phyloP scores from a whole-genome alignment of 257 asterid genomes.

The Gynochthodes officinalis region DNA sequence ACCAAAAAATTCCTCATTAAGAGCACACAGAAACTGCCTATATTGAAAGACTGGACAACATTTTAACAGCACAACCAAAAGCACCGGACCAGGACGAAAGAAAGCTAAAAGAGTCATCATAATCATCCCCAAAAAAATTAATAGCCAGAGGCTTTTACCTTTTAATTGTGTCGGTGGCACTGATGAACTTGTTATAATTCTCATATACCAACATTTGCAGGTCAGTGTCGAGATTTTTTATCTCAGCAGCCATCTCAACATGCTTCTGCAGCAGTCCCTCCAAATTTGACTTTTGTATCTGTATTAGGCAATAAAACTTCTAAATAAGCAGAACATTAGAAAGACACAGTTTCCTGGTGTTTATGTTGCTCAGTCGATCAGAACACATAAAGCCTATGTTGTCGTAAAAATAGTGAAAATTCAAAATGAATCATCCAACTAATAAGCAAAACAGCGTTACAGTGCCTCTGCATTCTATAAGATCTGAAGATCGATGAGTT shows the following conservation, averaged over 20 bases:
- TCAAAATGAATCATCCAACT: not conserved
- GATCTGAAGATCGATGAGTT: not conserved
- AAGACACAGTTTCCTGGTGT: too few relatives aligned
- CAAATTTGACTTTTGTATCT: conserved; percentile 93
- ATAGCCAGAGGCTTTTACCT: conserved; percentile 40
- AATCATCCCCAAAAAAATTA: not conserved
- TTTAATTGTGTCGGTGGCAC: conserved; percentile 96
- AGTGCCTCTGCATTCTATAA: not conserved
- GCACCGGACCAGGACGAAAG: not conserved
- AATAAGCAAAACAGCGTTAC: not conserved
- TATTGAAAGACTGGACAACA: not conserved
- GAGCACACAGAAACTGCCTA: not conserved
- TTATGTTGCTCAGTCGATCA: too few relatives aligned
- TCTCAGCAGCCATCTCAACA: conserved; percentile 99
- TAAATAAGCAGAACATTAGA: not conserved
- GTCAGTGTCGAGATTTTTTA: conserved; percentile 96
- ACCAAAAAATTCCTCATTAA: conserved; percentile 1
- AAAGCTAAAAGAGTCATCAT: not conserved
- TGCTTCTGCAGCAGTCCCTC: conserved; percentile 95
- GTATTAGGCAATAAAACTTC: conserved; percentile 4
- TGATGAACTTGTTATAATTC: conserved; percentile 95
- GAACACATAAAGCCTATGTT: not conserved
- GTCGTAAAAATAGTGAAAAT: not conserved
- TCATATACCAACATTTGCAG: conserved; percentile 97
- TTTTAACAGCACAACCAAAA: not conserved